Evolutionary conservation across 2,329 filamentous ascomycete species (phyloP), one percentile per base, ranked within the genome.

Genomic region (Colletotrichum somersetense): DNA sequence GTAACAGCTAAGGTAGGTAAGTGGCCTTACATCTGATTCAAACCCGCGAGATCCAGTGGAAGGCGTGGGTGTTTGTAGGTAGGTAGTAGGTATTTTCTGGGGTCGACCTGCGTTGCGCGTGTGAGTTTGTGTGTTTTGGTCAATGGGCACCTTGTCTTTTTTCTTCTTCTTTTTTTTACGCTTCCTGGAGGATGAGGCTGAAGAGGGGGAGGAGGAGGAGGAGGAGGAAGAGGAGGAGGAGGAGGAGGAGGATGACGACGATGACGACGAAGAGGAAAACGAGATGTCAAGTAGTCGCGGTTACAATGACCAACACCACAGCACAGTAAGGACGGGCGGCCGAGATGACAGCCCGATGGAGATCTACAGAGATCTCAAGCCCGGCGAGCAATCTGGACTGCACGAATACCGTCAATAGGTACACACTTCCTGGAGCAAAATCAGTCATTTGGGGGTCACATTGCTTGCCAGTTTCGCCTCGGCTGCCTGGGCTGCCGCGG

Each of bases 401-500:
- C 46, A 38, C 30, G 30, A 30, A 30, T 30, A 30, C 30, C 30
- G 30, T 30, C 30, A 30, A 30, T 30, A 30, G 30, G 30, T 30
- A 30, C 30, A 30, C 30, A 30, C 40, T 38, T 20, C 26, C 18
- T 44, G n/a, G 46, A 66, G 42, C 55, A n/a, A 50, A 35, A 55
- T 55, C 58, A 18, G 52, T 58, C 65, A 59, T 63, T 69, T 23
- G n/a, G 53, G 46, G 26, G 20, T 50, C 61, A 52, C 58, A 33
- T 57, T 55, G 68, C 40, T 68, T 52, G 64, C 50, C 44, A 30
- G 61, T 46, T 56, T 72, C 72, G 61, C 62, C 61, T 74, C 70
- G 62, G 71, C 59, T 64, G 46, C 66, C 66, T 66, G 66, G 62
- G 55, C 40, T 69, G 64, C 73, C 71, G 66, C 58, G 66, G 62